phyloP scores from a whole-genome alignment of 2,329 filamentous ascomycete genomes.

The Podosphaera fusca region DNA sequence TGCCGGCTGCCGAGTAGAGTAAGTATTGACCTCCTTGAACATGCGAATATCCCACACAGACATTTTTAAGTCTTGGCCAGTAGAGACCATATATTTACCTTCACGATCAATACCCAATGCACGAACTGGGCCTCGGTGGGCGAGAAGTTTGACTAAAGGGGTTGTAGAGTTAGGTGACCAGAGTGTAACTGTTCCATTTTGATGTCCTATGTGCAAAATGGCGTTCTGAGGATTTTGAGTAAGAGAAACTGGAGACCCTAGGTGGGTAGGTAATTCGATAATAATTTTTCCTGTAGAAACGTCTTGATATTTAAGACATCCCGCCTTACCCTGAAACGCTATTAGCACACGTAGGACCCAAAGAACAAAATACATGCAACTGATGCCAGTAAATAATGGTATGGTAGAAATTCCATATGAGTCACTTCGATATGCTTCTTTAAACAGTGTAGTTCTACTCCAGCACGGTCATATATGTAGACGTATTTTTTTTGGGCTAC shows the following conservation, averaged over 20 bases:
- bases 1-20: slow-evolving; percentile 63
- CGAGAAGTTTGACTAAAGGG: slow-evolving; percentile 73
- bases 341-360: slow-evolving; percentile 5
- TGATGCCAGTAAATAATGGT: slow-evolving; percentile 82
- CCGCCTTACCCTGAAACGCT: slow-evolving; percentile 41
- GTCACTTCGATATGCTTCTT: slow-evolving; percentile 78
- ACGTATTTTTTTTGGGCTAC: slow-evolving; percentile 91
- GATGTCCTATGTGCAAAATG: slow-evolving; percentile 75
- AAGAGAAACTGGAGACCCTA: slow-evolving; percentile 64
- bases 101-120: slow-evolving; percentile 68
- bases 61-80: slow-evolving; percentile 76
- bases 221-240: slow-evolving; percentile 83
- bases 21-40: slow-evolving; percentile 79
- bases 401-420: slow-evolving; percentile 86
- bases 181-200: slow-evolving; percentile 80
- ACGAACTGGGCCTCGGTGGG: slow-evolving; percentile 73
- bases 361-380: slow-evolving; percentile 30
- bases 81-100: slow-evolving; percentile 86
- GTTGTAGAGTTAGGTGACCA: slow-evolving; percentile 87
- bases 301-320: slow-evolving; percentile 83
- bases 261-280: slow-evolving; percentile 60
- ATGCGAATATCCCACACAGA: slow-evolving; percentile 90
- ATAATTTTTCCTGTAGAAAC: slow-evolving; percentile 81
- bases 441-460: slow-evolving; percentile 79
- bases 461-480: slow-evolving; percentile 84